These are phyloP conservation scores for Leishmania tarentolae DNA, from an alignment of 208 protist genomes.

Conservation along the genomic window DNA sequence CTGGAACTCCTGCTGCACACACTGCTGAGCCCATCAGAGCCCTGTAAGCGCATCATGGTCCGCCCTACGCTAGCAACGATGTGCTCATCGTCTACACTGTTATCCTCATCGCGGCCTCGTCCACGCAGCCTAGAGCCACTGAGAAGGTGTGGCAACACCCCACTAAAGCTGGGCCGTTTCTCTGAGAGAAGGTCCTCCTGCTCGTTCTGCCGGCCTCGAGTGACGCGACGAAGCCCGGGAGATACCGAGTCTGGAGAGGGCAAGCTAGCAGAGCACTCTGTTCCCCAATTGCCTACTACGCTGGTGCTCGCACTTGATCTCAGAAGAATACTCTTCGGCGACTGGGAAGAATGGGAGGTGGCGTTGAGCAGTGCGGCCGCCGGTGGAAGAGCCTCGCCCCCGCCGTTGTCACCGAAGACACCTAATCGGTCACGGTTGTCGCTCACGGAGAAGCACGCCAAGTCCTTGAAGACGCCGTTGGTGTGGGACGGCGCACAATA, in stretches of 20 bases:
- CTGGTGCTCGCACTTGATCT: slow-evolving; percentile 8
- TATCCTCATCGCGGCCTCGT: neutral
- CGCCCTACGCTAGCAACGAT: slow-evolving; percentile 4
- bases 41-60: slow-evolving; percentile 2
- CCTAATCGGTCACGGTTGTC: neutral
- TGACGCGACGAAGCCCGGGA: neutral
- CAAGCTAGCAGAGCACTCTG: neutral
- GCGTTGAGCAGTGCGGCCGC: neutral
- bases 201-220: neutral
- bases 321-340: slow-evolving; percentile 25
- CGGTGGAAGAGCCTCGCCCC: neutral
- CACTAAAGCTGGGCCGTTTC: slow-evolving; percentile 3
- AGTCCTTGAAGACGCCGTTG: neutral
- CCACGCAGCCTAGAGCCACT: neutral
- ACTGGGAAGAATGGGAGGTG: neutral
- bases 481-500: neutral
- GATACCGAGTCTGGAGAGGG: neutral
- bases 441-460: neutral
- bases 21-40: neutral
- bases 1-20: neutral
- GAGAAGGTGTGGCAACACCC: neutral
- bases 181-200: neutral
- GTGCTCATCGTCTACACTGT: slow-evolving; percentile 16
- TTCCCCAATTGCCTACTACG: neutral
- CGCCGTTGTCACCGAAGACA: neutral